Base-by-base conservation (phyloP, 2,329 filamentous ascomycete species). In the Fusarium sp. region DNA sequence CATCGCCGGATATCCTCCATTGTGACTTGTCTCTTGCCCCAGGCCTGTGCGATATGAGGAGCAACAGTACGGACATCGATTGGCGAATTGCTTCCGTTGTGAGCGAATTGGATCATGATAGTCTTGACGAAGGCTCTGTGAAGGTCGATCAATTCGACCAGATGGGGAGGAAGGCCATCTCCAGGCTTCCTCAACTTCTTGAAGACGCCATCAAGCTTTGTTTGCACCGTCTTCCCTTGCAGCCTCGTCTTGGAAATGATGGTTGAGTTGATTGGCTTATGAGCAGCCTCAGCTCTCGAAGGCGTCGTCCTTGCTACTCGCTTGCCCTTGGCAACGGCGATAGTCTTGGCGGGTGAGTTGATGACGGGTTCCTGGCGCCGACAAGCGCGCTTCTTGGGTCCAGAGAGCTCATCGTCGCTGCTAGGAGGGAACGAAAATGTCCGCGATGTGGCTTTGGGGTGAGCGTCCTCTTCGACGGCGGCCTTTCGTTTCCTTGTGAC, bases 11-110 rank as follows among this genome's bases (percentile, higher is more conserved):
- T 81, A 73, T 94, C 91, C 40, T 88, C 86, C 0, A 86, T 79
- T 0, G 83, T 86, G 14, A 93, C 90, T 61, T 84, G 84, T 31
- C 90, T 85, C 80, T 91, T 93, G 64, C 90, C 90, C 91, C 91
- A 94, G 36, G 89, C 82, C 68, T 88, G 85, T 11, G 90, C 87
- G 40, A 92, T 83, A 61, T 88, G 84, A 9, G 87, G 87, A 33
- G 86, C 83, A 34, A 93, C 82, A 29, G 83, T 81, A 34, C 84
- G 82, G 46, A 93, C 77, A 73, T 93, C 90, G 23, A 89, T 86
- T 0, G 91, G 89, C 0, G 86, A 83, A 50, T 84, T 81, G 29
- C 82, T 80, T 64, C 90, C 89, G 77, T 90, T 88, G 78, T 94
- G 91, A 1, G 89, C 89, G 65, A 88, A 85, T 73, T 93, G 90